Evolutionary conservation across 139 green algal genomes (phyloP), one percentile per base, ranked within the genome.

Genomic region (Zygnema circumcarinatum): DNA sequence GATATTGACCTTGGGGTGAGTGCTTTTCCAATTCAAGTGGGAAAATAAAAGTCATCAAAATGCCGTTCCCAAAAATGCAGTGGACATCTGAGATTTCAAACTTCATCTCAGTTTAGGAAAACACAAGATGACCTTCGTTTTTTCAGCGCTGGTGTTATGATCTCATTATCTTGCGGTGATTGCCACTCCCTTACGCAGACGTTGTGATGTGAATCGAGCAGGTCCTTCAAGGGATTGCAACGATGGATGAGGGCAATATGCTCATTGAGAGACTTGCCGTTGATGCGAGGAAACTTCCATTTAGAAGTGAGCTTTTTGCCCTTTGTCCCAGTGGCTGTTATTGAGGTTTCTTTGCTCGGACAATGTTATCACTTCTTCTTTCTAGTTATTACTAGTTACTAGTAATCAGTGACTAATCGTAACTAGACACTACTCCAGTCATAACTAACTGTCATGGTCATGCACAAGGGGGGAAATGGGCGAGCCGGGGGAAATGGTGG

Each of bases 1-100:
- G 69, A 78, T 41, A 78, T 78, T 41, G 69, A 78, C 36, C 7
- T 78, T 20, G 69, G 69, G 7, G 69, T 41, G 16, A 78, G 69
- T 72, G 25, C 29, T 29, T 29, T 72, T 72, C 25, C 54, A n/a
- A n/a, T n/a, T n/a, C n/a, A n/a, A n/a, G n/a, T n/a, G n/a, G n/a
- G n/a, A n/a, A n/a, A n/a, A n/a, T n/a, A n/a, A n/a, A n/a, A n/a
- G n/a, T n/a, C n/a, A n/a, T n/a, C n/a, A n/a, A n/a, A n/a, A n/a
- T n/a, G n/a, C n/a, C n/a, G n/a, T n/a, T n/a, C n/a, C n/a, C n/a
- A n/a, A n/a, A n/a, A n/a, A n/a, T n/a, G n/a, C n/a, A n/a, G n/a
- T n/a, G n/a, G n/a, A n/a, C n/a, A n/a, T n/a, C n/a, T n/a, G n/a
- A n/a, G n/a, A n/a, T n/a, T n/a, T n/a, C n/a, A n/a, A n/a, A n/a